A percentile compares a stretch with the other conserved stretches of the same genome.
These are phyloP conservation scores for Dillenia turbinata DNA, from an alignment of 164 flowering plant genomes.

Conservation along the genomic window DNA sequence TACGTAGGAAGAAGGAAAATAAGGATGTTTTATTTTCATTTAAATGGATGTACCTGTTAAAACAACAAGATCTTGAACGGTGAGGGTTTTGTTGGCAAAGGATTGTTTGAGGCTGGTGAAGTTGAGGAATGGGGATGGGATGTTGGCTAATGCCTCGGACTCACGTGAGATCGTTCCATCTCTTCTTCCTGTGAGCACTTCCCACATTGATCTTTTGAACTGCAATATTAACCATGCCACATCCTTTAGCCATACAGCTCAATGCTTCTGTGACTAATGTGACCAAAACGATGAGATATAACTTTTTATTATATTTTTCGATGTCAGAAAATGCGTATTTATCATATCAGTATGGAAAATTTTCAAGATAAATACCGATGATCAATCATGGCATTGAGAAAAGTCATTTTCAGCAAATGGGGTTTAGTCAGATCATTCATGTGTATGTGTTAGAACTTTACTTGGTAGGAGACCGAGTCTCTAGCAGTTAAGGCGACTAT, in stretches of 20 bases:
- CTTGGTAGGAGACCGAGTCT: conserved; percentile 59
- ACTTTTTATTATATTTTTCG: too few relatives aligned
- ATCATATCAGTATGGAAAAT: too few relatives aligned
- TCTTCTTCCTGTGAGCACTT: conserved; percentile 52
- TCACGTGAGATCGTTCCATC: conserved; percentile 49
- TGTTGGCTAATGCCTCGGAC: conserved; percentile 29
- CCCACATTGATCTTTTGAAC: conserved; percentile 42
- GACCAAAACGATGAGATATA: too few relatives aligned
- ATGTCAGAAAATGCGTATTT: too few relatives aligned
- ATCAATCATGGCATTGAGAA: too few relatives aligned
- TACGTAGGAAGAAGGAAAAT: too few relatives aligned
- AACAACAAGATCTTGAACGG: conserved; percentile 46
- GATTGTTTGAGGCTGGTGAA: conserved; percentile 31
- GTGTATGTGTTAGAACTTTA: conserved; percentile 10
- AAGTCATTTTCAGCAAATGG: too few relatives aligned
- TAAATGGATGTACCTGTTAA: conserved; percentile 31
- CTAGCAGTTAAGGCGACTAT: conserved; percentile 62
- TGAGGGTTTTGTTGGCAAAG: conserved; percentile 39
- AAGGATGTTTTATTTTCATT: not conserved
- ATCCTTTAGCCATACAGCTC: too few relatives aligned
- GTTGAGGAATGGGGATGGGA: conserved; percentile 45
- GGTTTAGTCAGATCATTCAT: too few relatives aligned
- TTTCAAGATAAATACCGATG: too few relatives aligned
- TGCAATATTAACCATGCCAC: conserved; percentile 12
- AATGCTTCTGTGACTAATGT: too few relatives aligned